Evolutionary conservation across 2,329 filamentous ascomycete genomes (phyloP), one percentile per base, ranked within the genome.

Genomic region (Botrytis cinerea): DNA sequence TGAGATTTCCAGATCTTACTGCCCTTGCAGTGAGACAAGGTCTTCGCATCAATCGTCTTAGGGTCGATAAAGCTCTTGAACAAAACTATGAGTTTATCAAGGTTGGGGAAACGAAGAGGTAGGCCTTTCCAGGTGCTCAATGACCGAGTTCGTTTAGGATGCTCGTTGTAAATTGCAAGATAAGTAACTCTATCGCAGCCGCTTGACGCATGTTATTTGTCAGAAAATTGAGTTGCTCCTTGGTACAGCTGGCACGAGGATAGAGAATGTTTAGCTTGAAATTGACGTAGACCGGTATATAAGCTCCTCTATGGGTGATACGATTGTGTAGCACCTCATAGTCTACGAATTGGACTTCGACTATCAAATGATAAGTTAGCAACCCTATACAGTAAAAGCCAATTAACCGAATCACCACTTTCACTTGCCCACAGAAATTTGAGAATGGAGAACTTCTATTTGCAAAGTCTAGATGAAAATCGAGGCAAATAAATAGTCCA

Each of bases 1-100:
- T 1, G 12, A 25, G 59, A 10, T 9, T 7, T 9, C 8, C n/a
- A 6, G 25, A 46, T 7, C 2, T 0, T 18, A 46, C 18, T 46
- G n/a, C 35, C 10, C 43, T 32, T 46, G 18, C 28, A 46, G 6
- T 5, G 9, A 64, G 43, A 43, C 18, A 22, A 22, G n/a, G 18
- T 20, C 20, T 14, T 8, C 20, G 20, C 43, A 28, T 46, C 40
- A 20, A 64, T 20, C 8, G 8, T 46, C 28, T 12, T 46, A 9
- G 62, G 62, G 6, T 46, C 18, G 18, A 46, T 18, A 64, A 64
- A 46, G 20, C 62, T 46, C n/a, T 64, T 64, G n/a, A 64, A 64
- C 4, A 64, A 28, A 22, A 46, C 20, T 2, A 20, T 7, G 18
- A 64, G 14, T 32, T 2, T 8, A 7, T 35, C 2, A 16, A 64